Percentiles rank a stretch among this genome's conserved stretches.
These are phyloP conservation scores for Mycosphaerella sp. DNA, from an alignment of 2,329 filamentous ascomycete species.

Conservation along the genomic window DNA sequence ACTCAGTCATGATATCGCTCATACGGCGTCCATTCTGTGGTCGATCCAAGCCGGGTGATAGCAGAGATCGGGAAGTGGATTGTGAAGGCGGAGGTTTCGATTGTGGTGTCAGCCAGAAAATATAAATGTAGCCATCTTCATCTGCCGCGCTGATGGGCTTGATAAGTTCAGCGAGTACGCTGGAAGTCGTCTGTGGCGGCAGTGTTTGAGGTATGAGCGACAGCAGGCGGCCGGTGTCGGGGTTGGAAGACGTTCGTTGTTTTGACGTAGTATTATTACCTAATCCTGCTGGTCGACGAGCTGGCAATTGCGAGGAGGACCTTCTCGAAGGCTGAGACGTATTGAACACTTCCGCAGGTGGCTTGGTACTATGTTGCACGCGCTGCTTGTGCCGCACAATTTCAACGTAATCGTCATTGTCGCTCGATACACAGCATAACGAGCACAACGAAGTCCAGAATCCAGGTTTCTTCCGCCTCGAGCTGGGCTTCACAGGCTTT, in stretches of 20 bases:
- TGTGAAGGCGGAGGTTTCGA: slow-evolving; percentile 50
- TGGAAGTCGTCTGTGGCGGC: slow-evolving; percentile 60
- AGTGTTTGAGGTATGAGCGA: slow-evolving; percentile 63
- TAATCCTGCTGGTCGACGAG: slow-evolving; percentile 9
- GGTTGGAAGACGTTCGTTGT: slow-evolving; percentile 21
- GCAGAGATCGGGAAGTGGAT: slow-evolving; percentile 31
- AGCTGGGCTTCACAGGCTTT: slow-evolving; percentile 12
- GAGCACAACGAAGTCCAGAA: slow-evolving; percentile 42
- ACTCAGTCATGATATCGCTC: slow-evolving; percentile 34
- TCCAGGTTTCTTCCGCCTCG: slow-evolving; percentile 30
- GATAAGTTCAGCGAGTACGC: slow-evolving; percentile 67
- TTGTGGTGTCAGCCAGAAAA: slow-evolving; percentile 85
- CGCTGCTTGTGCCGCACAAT: slow-evolving; percentile 38
- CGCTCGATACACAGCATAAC: slow-evolving; percentile 37
- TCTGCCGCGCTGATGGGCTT: slow-evolving; percentile 68
- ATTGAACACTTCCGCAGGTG: not conserved
- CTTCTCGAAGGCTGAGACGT: slow-evolving; percentile 11
- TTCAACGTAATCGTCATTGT: slow-evolving; percentile 41
- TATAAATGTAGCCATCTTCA: slow-evolving; percentile 92
- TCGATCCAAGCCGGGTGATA: slow-evolving; percentile 23
- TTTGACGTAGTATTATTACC: slow-evolving; percentile 12
- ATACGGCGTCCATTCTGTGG: slow-evolving; percentile 21
- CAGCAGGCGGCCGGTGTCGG: slow-evolving; percentile 41
- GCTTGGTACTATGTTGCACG: slow-evolving; percentile 16
- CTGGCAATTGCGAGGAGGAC: slow-evolving; percentile 6